phyloP scores from a whole-genome alignment of 2,329 filamentous ascomycete genomes.

The Diaporthe vexans region DNA sequence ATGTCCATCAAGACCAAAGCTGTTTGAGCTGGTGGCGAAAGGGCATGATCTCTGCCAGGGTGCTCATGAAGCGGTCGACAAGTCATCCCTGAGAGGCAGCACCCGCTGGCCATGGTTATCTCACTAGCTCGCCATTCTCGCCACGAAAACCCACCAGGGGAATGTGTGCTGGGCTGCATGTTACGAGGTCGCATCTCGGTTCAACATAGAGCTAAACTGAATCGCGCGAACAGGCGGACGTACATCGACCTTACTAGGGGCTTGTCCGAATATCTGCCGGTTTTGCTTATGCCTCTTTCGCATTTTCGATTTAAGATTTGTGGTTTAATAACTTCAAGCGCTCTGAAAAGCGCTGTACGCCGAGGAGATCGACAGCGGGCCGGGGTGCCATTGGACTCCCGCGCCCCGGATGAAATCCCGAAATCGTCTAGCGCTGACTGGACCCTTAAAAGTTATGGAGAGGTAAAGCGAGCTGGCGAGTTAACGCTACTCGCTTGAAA shows the following conservation, averaged over 20 bases:
- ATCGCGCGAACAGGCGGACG: background rate
- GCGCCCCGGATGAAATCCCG: background rate
- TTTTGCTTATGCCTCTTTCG: background rate
- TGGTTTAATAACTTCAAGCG: background rate
- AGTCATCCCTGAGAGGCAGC: too few species aligned
- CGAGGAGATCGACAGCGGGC: constrained; percentile 21
- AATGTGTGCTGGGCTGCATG: too few species aligned
- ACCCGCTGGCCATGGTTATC: too few species aligned
- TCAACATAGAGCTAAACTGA: background rate
- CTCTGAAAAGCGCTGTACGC: background rate
- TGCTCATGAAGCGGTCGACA: too few species aligned
- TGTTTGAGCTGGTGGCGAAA: too few species aligned
- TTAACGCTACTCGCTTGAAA: background rate
- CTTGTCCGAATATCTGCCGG: background rate
- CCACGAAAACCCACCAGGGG: background rate
- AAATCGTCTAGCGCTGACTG: constrained; percentile 20
- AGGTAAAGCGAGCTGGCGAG: background rate
- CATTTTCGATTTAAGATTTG: background rate
- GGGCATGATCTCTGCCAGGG: too few species aligned
- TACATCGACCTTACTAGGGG: background rate
- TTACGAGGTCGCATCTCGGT: background rate
- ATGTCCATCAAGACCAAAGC: too few species aligned
- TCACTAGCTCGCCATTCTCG: too few species aligned
- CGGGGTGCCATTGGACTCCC: constrained; percentile 10
- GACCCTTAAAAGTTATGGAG: background rate